Conservation (phyloP, 768 basidiomycete genomes). For the Filobasidium floriforme region DNA sequence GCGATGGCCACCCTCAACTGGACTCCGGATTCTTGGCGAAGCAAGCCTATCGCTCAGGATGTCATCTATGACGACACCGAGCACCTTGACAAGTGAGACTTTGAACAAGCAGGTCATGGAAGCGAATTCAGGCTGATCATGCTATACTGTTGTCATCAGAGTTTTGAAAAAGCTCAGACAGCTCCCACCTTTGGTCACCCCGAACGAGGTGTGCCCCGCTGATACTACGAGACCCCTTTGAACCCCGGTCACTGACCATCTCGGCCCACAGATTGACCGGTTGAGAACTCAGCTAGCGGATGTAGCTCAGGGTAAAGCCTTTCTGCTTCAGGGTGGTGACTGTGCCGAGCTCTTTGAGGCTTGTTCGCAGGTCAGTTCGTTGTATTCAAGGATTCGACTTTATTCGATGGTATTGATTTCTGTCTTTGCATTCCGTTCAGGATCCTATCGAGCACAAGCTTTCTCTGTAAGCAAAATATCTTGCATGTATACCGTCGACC, state of each 20-base stretch:
- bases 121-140: slow-evolving; percentile 9
- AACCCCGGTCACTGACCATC: neutral
- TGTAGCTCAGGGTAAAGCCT: slow-evolving; percentile 79
- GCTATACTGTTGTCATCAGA: slow-evolving; percentile 49
- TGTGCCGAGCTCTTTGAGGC: slow-evolving; percentile 95
- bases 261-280: slow-evolving; percentile 36
- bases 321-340: slow-evolving; percentile 93
- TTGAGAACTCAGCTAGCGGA: slow-evolving; percentile 67
- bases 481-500: neutral
- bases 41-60: slow-evolving; percentile 68
- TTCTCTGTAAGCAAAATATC: slow-evolving; percentile 33
- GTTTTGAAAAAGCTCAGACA: slow-evolving; percentile 68
- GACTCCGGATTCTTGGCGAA: slow-evolving; percentile 73
- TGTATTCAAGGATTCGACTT: neutral
- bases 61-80: slow-evolving; percentile 64
- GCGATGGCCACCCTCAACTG: slow-evolving; percentile 47
- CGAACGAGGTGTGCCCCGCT: slow-evolving; percentile 59
- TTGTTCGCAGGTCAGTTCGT: slow-evolving; percentile 63
- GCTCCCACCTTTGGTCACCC: slow-evolving; percentile 84
- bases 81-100: slow-evolving; percentile 54
- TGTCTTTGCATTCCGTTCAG: slow-evolving; percentile 15
- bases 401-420: neutral
- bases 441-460: slow-evolving; percentile 46
- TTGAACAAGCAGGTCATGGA: slow-evolving; percentile 3
- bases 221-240: neutral